Base-by-base conservation (phyloP, 495 filamentous ascomycete species). In the Neohortaea acidophila region DNA sequence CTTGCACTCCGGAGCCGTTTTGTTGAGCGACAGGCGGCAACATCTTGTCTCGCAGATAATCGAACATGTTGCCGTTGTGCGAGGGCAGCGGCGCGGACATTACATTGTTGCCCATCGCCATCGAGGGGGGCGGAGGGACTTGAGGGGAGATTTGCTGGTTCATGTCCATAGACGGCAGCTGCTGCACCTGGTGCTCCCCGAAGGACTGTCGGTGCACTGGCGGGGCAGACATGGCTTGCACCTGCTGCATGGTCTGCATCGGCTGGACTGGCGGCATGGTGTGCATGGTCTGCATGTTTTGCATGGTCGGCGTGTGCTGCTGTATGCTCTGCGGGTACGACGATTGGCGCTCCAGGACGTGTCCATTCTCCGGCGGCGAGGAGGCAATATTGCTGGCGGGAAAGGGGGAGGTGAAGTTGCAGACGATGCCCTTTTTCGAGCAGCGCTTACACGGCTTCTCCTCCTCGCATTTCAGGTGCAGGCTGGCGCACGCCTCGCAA, bases 381-480 rank as follows among this genome's bases (percentile, higher is more conserved):
- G 15, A 22, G 20, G 38, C 35, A 3, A 14, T 14, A 19, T 20
- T 24, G 3, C 18, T 21, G 11, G 38, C 24, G 10, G 23, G 30
- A 25, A 18, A 37, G 24, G 23, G 38, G 24, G 24, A 19, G 31
- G 36, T 43, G 17, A 47, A 45, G 26, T 45, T 44, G 26, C 52
- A 58, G 11, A 24, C 5, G 29, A 58, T 48, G 35, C 37, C 31
- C 30, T 54, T 58, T 33, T 51, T 55, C 12, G 26, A 35, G 41
- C 55, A 58, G 31, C 55, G 27, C 37, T 37, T 51, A 34, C 55
- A 58, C 5, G 55, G 53, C 38, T 56, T 56, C 28, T 51, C 41
- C 25, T 58, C 52, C 31, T 58, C 55, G 26, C 55, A 58, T 24
- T 49, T 51, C 19, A 58, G 37, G 35, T 58, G 52, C 4, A 45